Base-by-base conservation (phyloP, 2,329 filamentous ascomycete genomes). In the Chrysosporium queenslandicum region DNA sequence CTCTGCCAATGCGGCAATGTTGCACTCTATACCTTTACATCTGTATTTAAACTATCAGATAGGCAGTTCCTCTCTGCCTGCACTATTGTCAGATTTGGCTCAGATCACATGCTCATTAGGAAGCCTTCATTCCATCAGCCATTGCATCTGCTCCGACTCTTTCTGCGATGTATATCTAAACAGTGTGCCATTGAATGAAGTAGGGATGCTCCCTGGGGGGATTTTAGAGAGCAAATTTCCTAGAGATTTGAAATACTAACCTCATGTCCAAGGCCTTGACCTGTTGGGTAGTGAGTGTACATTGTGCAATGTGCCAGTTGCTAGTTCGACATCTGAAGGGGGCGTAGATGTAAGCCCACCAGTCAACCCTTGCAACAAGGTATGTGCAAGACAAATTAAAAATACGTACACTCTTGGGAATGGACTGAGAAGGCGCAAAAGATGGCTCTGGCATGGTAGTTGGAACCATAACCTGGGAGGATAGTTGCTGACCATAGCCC, bases 401-500 rank as follows among this genome's bases (percentile, higher is more conserved):
- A 50, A 50, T 16, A 11, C 47, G 3, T 50, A 50, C 47, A n/a
- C n/a, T n/a, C n/a, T n/a, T n/a, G n/a, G n/a, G n/a, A n/a, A 41
- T 27, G 8, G 21, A n/a, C 29, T 50, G 47, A 50, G 36, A 23
- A 21, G n/a, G n/a, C n/a, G n/a, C n/a, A n/a, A n/a, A n/a, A n/a
- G n/a, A n/a, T n/a, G 47, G 32, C 30, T 48, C 20, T 43, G 48
- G 36, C 23, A 32, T 21, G 29, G 29, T 32, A 50, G 47, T 29
- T 45, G 50, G 50, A 52, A 46, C 8, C 30, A 52, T 39, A 46
- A 21, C 21, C 12, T 20, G 42, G 4, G 50, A 52, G 42, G 42
- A 52, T 52, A 46, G 50, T 46, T 52, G 50, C 34, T 52, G 50
- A 42, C 29, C 50, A 52, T 46, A 52, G 30, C 50, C 50, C 50